A percentile compares a stretch with the other conserved stretches of the same genome.
phyloP scores from a whole-genome alignment of 192 early-diverging fungal species.

The Coemansia sp. region DNA sequence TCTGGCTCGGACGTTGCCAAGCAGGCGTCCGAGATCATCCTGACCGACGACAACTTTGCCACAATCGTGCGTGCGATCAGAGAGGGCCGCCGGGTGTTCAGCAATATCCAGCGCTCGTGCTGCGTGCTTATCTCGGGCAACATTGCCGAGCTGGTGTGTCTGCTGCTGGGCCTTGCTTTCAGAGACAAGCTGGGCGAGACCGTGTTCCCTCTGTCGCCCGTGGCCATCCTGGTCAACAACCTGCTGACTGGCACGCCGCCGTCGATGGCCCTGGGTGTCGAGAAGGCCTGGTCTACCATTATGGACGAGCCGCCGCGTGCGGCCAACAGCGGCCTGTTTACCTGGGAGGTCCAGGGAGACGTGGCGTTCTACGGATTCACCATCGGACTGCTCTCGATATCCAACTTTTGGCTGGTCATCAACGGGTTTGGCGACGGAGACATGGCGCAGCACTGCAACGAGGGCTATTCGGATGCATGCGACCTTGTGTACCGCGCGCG shows the following conservation, averaged over 20 bases:
- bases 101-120: slow-evolving; percentile 72
- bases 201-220: slow-evolving; percentile 74
- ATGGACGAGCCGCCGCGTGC: slow-evolving; percentile 72
- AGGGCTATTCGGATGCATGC: slow-evolving; percentile 53
- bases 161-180: slow-evolving; percentile 72
- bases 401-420: slow-evolving; percentile 63
- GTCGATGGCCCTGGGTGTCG: slow-evolving; percentile 74
- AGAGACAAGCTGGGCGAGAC: slow-evolving; percentile 56
- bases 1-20: slow-evolving; percentile 73
- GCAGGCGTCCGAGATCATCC: slow-evolving; percentile 84
- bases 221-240: slow-evolving; percentile 79
- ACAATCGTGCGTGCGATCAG: slow-evolving; percentile 74
- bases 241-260: slow-evolving; percentile 77
- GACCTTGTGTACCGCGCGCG: slow-evolving; percentile 68
- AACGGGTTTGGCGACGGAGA: slow-evolving; percentile 61
- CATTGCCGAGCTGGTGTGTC: slow-evolving; percentile 69
- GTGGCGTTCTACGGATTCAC: slow-evolving; percentile 65
- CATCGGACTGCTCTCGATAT: slow-evolving; percentile 63
- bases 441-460: slow-evolving; percentile 61
- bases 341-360: slow-evolving; percentile 63
- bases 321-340: slow-evolving; percentile 63
- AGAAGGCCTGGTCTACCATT: slow-evolving; percentile 59
- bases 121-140: slow-evolving; percentile 72
- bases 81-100: slow-evolving; percentile 78
- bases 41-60: slow-evolving; percentile 78